Evolutionary conservation across 495 filamentous ascomycete species (phyloP), one percentile per base, ranked within the genome.

Genomic region (Xylaria castorea): DNA sequence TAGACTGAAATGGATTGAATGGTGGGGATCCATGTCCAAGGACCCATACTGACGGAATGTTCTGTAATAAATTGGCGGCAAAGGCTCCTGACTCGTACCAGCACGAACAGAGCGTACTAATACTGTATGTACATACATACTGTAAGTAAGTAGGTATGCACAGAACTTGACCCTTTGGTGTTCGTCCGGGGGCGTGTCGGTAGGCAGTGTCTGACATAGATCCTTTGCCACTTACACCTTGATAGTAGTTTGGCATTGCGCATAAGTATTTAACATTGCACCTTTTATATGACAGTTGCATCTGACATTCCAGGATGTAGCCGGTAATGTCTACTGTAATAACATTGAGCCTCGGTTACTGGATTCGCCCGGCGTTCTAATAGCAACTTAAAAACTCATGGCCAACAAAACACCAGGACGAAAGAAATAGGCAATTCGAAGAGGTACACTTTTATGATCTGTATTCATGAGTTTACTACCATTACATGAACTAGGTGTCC

Each of bases 21-120:
- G 42, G 63, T 20, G 30, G 63, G 42, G 63, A 68, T 36, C 48
- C 50, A n/a, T 68, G 48, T 32, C 44, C 16, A 14, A 16, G 50
- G 66, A 42, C 50, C 66, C 66, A 68, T 68, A 68, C 66, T 68
- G 66, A 68, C 66, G 66, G 66, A 55, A 68, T 68, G 66, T 16
- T 55, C 32, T 68, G 66, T 68, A 68, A 68, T 68, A 57, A 57
- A 68, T 36, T n/a, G 50, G 66, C 66, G 66, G 64, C 64, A 66
- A 66, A 12, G 61, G 61, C 61, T 63, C 61, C 38, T 63, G 61
- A 63, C 61, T 63, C 61, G 61, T 63, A 63, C 14, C 27, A 55
- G 51, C 25, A 27, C 51, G 51, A 36, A 36, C 14, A n/a, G 22
- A 55, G 22, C 18, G 16, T 2, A 11, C 44, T 46, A n/a, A n/a